A percentile compares a stretch with the other conserved stretches of the same genome.
These are phyloP conservation scores for Suhomyces sp. DNA, from an alignment of 805 yeast genomes.

Conservation along the genomic window DNA sequence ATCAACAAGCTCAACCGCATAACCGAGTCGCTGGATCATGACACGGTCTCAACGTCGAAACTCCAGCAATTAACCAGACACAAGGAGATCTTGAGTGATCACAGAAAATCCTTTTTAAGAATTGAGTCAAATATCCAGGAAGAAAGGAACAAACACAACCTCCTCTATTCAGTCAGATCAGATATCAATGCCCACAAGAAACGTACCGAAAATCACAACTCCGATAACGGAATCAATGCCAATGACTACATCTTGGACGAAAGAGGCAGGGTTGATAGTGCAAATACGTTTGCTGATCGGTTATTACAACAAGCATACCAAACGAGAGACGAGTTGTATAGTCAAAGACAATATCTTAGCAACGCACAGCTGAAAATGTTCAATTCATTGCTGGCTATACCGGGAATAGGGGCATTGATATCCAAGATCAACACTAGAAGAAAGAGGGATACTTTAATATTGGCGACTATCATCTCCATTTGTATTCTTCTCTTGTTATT, in stretches of 20 bases:
- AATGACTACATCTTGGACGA: constrained; percentile 80
- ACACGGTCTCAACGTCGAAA: constrained; percentile 63
- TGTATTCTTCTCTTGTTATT: constrained; percentile 74
- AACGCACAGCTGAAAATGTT: constrained; percentile 65
- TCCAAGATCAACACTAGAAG: constrained; percentile 83
- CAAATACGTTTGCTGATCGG: constrained; percentile 75
- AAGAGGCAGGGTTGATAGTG: constrained; percentile 65
- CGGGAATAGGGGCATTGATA: constrained; percentile 77
- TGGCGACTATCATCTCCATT: constrained; percentile 68
- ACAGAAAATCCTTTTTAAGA: constrained; percentile 59
- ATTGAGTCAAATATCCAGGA: constrained; percentile 60
- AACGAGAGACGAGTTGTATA: constrained; percentile 78
- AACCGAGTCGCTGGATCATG: constrained; percentile 49
- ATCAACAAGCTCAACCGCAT: constrained; percentile 52
- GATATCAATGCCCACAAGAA: constrained; percentile 74
- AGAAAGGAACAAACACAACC: constrained; percentile 73
- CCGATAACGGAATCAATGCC: constrained; percentile 37
- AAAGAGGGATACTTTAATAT: constrained; percentile 81
- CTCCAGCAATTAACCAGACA: constrained; percentile 82
- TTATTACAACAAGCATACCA: constrained; percentile 82
- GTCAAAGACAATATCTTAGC: constrained; percentile 65
- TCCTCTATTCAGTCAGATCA: constrained; percentile 70
- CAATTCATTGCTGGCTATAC: constrained; percentile 64
- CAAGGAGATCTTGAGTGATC: constrained; percentile 71
- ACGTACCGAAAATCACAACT: constrained; percentile 24